Conservation (phyloP, 768 basidiomycete species). For the Naganishia randhawae region DNA sequence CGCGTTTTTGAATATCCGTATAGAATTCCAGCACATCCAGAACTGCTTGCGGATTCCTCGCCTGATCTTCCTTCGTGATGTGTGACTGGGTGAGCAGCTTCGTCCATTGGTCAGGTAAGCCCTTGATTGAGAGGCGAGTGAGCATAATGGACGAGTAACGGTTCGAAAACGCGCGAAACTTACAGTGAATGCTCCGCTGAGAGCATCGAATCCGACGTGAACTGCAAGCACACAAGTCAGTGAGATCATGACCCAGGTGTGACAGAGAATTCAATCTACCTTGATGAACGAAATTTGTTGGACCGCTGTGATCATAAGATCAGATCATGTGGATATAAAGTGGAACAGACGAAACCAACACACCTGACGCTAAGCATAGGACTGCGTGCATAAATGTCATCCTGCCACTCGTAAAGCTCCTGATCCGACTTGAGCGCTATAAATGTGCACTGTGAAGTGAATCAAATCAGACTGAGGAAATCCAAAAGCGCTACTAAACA, state of each 20-base stretch:
- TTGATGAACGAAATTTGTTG: slow-evolving; percentile 97
- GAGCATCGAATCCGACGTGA: slow-evolving; percentile 93
- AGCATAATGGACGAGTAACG: not conserved
- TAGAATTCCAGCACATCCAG: slow-evolving; percentile 98
- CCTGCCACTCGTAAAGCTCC: slow-evolving; percentile 97
- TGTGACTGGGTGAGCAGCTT: slow-evolving; percentile 94
- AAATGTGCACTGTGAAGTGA: slow-evolving; percentile 60
- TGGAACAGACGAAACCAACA: not conserved
- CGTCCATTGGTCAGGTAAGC: slow-evolving; percentile 95
- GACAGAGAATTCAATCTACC: slow-evolving; percentile 1
- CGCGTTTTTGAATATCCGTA: slow-evolving; percentile 95
- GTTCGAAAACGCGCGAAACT: slow-evolving; percentile 41
- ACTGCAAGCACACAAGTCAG: slow-evolving; percentile 52
- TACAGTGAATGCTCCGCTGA: slow-evolving; percentile 89
- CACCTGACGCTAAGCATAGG: slow-evolving; percentile 76
- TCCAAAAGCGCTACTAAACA: slow-evolving; percentile 43
- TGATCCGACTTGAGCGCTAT: slow-evolving; percentile 63
- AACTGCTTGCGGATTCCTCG: slow-evolving; percentile 93
- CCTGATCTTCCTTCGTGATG: slow-evolving; percentile 96
- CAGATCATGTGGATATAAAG: slow-evolving; percentile 36
- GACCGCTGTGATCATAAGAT: slow-evolving; percentile 55
- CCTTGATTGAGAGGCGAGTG: slow-evolving; percentile 54
- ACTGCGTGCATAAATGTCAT: slow-evolving; percentile 88
- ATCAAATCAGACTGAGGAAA: not conserved
- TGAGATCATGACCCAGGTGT: not conserved